A percentile compares a stretch with the other conserved stretches of the same genome.
Evolutionary conservation across 768 basidiomycete species (phyloP).

Genomic region (Rhizopogon rudus): DNA sequence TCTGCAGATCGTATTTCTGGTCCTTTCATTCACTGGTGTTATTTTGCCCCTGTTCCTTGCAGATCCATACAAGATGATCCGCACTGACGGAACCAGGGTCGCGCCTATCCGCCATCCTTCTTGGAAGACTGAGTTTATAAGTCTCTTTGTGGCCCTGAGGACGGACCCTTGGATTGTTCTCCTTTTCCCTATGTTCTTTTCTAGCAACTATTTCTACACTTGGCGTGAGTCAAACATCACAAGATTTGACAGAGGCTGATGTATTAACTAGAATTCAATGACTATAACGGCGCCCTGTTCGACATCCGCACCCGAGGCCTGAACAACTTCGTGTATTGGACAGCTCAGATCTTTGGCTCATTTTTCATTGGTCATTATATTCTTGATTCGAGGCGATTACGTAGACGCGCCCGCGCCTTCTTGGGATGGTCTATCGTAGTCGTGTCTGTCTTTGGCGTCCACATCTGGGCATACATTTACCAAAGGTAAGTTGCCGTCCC

Average conservation of each 20-base stretch:
- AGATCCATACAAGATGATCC: slow-evolving; percentile 65
- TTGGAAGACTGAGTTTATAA: slow-evolving; percentile 71
- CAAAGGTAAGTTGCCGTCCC: slow-evolving; percentile 24
- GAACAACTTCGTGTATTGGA: slow-evolving; percentile 73
- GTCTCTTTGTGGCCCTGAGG: slow-evolving; percentile 61
- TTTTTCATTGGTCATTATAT: slow-evolving; percentile 49
- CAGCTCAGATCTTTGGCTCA: slow-evolving; percentile 66
- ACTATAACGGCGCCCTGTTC: slow-evolving; percentile 66
- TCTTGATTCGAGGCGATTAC: slow-evolving; percentile 28
- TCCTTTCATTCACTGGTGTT: slow-evolving; percentile 68
- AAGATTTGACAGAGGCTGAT: background rate
- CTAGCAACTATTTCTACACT: slow-evolving; percentile 83
- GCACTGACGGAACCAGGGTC: slow-evolving; percentile 72
- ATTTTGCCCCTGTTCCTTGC: slow-evolving; percentile 65
- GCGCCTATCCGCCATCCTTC: slow-evolving; percentile 59
- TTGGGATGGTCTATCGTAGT: slow-evolving; percentile 34
- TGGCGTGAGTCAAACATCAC: slow-evolving; percentile 52
- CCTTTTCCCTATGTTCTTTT: slow-evolving; percentile 83
- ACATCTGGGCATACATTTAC: slow-evolving; percentile 29
- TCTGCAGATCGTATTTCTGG: slow-evolving; percentile 67
- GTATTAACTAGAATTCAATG: slow-evolving; percentile 55
- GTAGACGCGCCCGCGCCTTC: slow-evolving; percentile 37
- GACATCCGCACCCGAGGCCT: slow-evolving; percentile 67
- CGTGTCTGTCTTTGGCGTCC: slow-evolving; percentile 26
- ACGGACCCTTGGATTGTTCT: slow-evolving; percentile 70